Evolutionary conservation across 1,284 basidiomycete genomes (phyloP).

Genomic region (Ustilago xerochloae): DNA sequence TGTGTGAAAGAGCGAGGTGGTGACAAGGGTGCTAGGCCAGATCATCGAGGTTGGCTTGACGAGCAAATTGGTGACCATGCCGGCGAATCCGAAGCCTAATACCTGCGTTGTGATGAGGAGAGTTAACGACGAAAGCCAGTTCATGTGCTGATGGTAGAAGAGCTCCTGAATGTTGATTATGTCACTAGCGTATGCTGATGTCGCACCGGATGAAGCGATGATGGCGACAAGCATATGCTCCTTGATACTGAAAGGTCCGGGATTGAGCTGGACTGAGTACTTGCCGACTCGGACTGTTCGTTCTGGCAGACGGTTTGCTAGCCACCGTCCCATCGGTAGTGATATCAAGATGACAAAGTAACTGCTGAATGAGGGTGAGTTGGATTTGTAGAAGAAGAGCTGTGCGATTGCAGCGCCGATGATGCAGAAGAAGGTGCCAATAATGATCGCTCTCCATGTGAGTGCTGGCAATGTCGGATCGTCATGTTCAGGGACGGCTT

Average conservation of each 20-base stretch:
- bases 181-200: conserved; percentile 66
- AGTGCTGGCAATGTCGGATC: conserved; percentile 72
- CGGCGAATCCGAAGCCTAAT: conserved; percentile 67
- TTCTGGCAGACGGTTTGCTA: conserved; percentile 64
- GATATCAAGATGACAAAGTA: conserved; percentile 73
- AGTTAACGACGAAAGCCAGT: conserved; percentile 56
- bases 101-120: conserved; percentile 66
- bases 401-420: conserved; percentile 70
- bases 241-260: conserved; percentile 71
- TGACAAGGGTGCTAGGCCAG: conserved; percentile 71
- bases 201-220: conserved; percentile 70
- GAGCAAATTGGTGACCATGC: conserved; percentile 63
- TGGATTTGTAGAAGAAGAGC: conserved; percentile 66
- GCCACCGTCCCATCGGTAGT: conserved; percentile 70
- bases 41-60: conserved; percentile 67
- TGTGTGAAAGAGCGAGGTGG: conserved; percentile 71
- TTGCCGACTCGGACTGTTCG: conserved; percentile 62
- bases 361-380: conserved; percentile 70
- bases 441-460: conserved; percentile 71
- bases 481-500: conserved; percentile 72
- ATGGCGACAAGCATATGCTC: conserved; percentile 70
- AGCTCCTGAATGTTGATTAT: conserved; percentile 68
- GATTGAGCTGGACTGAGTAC: conserved; percentile 69
- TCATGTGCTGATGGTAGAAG: conserved; percentile 66
- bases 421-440: conserved; percentile 72